A percentile compares a stretch with the other conserved stretches of the same genome.
Conservation (phyloP, 345 rosid genomes). For the Camelina sativa region DNA sequence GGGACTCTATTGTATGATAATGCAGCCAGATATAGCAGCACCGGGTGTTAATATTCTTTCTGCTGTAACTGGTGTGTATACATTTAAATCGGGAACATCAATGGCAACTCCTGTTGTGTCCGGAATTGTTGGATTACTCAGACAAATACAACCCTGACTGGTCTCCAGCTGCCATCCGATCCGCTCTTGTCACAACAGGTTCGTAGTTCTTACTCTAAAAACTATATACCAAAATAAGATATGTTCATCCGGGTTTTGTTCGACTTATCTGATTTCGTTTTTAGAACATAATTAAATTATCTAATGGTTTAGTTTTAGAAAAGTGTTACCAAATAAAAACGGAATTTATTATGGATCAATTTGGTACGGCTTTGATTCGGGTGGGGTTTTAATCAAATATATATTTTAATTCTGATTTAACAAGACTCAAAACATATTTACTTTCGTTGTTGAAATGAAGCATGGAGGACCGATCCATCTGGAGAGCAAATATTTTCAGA, state of each 20-base stretch:
- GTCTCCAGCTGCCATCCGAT: conserved; percentile 58
- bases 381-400: neutral
- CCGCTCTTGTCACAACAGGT: conserved; percentile 57
- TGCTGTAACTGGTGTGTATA: conserved; percentile 37
- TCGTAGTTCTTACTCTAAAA: conserved; percentile 26
- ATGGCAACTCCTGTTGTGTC: conserved; percentile 52
- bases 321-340: neutral
- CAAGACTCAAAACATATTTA: neutral
- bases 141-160: conserved; percentile 45
- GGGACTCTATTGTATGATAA: conserved; percentile 1
- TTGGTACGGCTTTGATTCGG: neutral
- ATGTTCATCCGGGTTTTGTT: neutral
- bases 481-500: conserved; percentile 61
- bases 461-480: conserved; percentile 51
- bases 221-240: neutral
- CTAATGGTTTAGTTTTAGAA: no score
- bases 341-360: neutral
- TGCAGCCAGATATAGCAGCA: conserved; percentile 58
- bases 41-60: conserved; percentile 53
- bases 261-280: no score
- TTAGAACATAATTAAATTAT: no score
- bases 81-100: conserved; percentile 49
- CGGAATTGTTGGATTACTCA: conserved; percentile 50
- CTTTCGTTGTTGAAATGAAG: conserved; percentile 12
- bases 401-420: neutral